Evolutionary conservation across 1,139 yeast species (phyloP).

Genomic region (Hyphopichia burtonii): DNA sequence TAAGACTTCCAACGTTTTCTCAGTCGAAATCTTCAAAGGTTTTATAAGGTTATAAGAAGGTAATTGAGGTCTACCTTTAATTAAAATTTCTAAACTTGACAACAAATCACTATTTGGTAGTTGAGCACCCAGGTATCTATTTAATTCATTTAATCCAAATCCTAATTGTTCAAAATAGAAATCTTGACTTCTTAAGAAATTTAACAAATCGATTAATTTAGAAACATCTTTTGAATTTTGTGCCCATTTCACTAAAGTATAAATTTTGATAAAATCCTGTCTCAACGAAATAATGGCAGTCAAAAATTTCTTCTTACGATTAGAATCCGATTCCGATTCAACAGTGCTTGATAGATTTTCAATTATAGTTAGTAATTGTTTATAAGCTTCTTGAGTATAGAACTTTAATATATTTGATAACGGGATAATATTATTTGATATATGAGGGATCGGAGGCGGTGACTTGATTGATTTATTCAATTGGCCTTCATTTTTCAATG

Average conservation of each 20-base stretch:
- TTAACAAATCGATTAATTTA: constrained; percentile 75
- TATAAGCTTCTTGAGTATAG: constrained; percentile 62
- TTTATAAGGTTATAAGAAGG: constrained; percentile 64
- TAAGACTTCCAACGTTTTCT: constrained; percentile 60
- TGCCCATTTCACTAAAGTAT: constrained; percentile 88
- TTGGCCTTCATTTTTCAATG: neutral
- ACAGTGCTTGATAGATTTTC: constrained; percentile 51
- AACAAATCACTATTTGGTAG: constrained; percentile 85
- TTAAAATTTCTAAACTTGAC: constrained; percentile 82
- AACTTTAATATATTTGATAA: constrained; percentile 57
- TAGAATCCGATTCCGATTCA: constrained; percentile 50
- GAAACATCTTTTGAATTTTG: constrained; percentile 67
- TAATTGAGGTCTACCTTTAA: constrained; percentile 73
- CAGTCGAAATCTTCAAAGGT: constrained; percentile 51
- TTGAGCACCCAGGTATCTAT: constrained; percentile 78
- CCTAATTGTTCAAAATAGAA: constrained; percentile 62
- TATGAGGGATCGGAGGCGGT: constrained; percentile 65
- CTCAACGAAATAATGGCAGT: constrained; percentile 68
- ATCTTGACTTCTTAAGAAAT: constrained; percentile 79
- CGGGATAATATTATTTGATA: constrained; percentile 69
- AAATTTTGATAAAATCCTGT: constrained; percentile 78
- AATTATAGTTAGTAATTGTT: constrained; percentile 60
- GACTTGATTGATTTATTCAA: neutral
- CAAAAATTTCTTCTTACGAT: constrained; percentile 65
- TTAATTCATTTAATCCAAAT: constrained; percentile 53